These are phyloP conservation scores for Aspergillus sparsus DNA, from an alignment of 495 filamentous ascomycete species.

Conservation along the genomic window DNA sequence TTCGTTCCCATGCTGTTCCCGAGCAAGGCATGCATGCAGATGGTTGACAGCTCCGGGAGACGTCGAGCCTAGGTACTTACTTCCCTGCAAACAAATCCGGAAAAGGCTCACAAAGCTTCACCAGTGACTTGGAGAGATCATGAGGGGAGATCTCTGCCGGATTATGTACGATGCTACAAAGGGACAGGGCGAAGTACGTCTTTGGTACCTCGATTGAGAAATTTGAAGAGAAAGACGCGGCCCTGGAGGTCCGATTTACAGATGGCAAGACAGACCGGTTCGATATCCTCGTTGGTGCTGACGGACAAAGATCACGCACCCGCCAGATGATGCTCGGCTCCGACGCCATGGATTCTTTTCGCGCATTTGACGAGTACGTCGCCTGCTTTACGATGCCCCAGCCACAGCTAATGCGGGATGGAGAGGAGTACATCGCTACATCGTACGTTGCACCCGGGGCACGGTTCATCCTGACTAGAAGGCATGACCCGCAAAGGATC, in stretches of 20 bases:
- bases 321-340: neutral
- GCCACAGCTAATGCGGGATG: neutral
- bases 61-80: neutral
- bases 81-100: conserved; percentile 5
- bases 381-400: neutral
- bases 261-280: neutral
- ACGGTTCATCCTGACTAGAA: too few relatives aligned
- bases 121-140: conserved; percentile 48
- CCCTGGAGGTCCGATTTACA: neutral
- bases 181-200: conserved; percentile 29
- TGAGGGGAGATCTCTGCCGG: conserved; percentile 42
- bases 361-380: neutral
- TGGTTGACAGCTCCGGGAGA: neutral
- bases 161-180: conserved; percentile 38
- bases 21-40: conserved; percentile 35
- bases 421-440: conserved; percentile 1
- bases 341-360: neutral
- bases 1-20: conserved; percentile 23
- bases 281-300: neutral
- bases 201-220: conserved; percentile 33
- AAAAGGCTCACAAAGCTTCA: conserved; percentile 28
- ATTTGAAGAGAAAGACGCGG: conserved; percentile 17
- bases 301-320: neutral
- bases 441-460: too few relatives aligned
- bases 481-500: too few relatives aligned